Conservation (phyloP, 2,329 filamentous ascomycete species). For the Didymellaceae sp. region DNA sequence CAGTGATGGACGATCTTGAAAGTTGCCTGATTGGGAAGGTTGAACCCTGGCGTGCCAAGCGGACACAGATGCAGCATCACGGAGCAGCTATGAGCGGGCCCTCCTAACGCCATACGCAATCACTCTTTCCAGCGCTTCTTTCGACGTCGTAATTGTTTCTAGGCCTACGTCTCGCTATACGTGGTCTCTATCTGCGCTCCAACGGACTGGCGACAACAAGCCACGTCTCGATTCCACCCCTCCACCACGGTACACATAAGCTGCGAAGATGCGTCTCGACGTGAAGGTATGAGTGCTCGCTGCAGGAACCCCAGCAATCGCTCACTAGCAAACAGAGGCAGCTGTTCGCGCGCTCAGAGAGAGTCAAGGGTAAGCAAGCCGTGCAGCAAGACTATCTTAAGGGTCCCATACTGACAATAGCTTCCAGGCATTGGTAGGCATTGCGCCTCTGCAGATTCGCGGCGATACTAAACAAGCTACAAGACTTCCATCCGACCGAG, state of each 20-base stretch:
- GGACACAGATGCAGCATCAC: constrained; percentile 30
- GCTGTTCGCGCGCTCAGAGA: constrained; percentile 87
- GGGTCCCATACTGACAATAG: constrained; percentile 31
- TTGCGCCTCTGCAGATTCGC: constrained; percentile 4
- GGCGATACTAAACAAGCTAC: constrained; percentile 54
- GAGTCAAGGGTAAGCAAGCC: constrained; percentile 70
- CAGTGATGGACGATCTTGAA: too few relatives aligned
- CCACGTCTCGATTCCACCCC: constrained; percentile 47
- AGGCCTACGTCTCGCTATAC: neutral
- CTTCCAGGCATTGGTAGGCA: constrained; percentile 47
- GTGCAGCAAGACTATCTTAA: constrained; percentile 1
- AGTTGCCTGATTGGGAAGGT: constrained; percentile 30
- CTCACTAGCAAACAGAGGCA: constrained; percentile 68
- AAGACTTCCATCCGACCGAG: constrained; percentile 96
- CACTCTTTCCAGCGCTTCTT: constrained; percentile 12
- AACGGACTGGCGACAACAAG: constrained; percentile 46
- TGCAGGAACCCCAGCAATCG: constrained; percentile 4
- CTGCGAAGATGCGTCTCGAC: constrained; percentile 53
- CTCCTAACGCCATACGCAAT: constrained; percentile 10
- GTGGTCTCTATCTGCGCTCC: constrained; percentile 23
- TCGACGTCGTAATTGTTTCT: neutral
- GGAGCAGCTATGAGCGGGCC: constrained; percentile 11
- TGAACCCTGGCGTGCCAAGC: constrained; percentile 40
- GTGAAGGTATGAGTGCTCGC: constrained; percentile 48
- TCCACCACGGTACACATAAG: constrained; percentile 33